phyloP scores from a whole-genome alignment of 2,329 filamentous ascomycete species.

The Xylaria sp. region DNA sequence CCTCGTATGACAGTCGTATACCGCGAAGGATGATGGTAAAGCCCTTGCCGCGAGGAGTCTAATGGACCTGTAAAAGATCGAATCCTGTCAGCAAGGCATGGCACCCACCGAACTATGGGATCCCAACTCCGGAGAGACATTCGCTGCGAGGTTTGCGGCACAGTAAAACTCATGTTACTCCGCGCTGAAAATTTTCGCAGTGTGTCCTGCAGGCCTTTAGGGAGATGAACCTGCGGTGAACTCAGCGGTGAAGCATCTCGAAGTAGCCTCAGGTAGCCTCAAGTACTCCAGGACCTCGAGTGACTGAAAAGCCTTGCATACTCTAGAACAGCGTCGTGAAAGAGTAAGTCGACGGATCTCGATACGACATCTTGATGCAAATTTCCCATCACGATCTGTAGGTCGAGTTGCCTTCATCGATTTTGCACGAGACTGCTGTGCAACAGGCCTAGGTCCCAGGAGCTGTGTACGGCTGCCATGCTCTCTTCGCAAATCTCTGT shows the following conservation, averaged over 20 bases:
- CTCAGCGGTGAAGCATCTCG: conserved; percentile 14
- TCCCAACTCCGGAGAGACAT: not conserved
- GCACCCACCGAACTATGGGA: conserved; percentile 4
- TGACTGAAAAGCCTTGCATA: not conserved
- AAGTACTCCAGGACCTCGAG: conserved; percentile 17
- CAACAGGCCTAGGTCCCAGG: conserved; percentile 11
- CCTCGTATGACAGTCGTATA: not conserved
- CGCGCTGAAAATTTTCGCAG: conserved; percentile 15
- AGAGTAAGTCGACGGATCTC: not conserved
- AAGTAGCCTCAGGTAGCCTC: conserved; percentile 13
- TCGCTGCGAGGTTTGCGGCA: conserved; percentile 1
- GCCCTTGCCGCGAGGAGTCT: not conserved
- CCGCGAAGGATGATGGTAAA: conserved; percentile 3
- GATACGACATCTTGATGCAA: conserved; percentile 3
- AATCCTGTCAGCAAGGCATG: conserved; percentile 13
- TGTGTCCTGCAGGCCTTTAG: conserved; percentile 20
- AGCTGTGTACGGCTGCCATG: not conserved
- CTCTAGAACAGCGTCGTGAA: not conserved
- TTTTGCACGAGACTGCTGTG: conserved; percentile 9
- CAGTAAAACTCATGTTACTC: conserved; percentile 12
- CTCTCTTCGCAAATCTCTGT: not conserved
- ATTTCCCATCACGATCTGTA: conserved; percentile 3
- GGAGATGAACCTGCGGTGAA: conserved; percentile 11
- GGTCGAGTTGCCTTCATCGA: conserved; percentile 19
- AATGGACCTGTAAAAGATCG: not conserved